Evolutionary conservation across 176 grass and related monocot genomes (phyloP), one percentile per base, ranked within the genome.

Genomic region (Raddia guianensis): DNA sequence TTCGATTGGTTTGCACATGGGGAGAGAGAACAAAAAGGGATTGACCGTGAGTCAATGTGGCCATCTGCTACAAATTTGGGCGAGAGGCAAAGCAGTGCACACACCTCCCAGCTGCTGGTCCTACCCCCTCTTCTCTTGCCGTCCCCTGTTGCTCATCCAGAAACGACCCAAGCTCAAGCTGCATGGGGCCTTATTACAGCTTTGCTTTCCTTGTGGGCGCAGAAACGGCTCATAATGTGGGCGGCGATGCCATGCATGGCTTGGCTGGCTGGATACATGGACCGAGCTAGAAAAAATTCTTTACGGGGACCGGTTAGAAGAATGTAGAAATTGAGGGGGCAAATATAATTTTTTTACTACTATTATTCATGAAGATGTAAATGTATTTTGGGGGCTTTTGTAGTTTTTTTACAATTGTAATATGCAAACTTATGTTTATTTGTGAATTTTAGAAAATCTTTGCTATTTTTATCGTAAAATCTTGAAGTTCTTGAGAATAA

Each of bases 171-270:
- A 51, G 52, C 5, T 19, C 27, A 27, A 33, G 48, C 27, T 27
- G 27, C 27, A 63, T 72, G 83, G 73, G 10, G 46, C 57, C 50
- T 43, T 58, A 13, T 43, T 58, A 13, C 63, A 16, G 47, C 47
- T 82, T 81, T 58, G 72, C 85, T 87, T 77, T 87, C 79, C 8
- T 56, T 71, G 85, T 82, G 85, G 85, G 85, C 64, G 37, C 78
- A 14, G 37, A 77, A 33, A 42, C 19, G 46, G 7, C 35, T 54
- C 63, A 9, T 87, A 44, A 54, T 56, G n/a, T 43, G 7, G 45
- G 18, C 19, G 43, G 63, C 34, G 48, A 66, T 9, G 53, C 0
- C 27, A 27, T 27, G 27, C 27, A 27, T 27, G 27, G 35, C 78
- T 63, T 76, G 46, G 53, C 56, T 87, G 78, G 32, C 32, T 5